Percentiles rank a stretch among this genome's conserved stretches.
phyloP scores from a whole-genome alignment of 2,329 filamentous ascomycete genomes.

The Nothophaeocryptopus gaeumannii region DNA sequence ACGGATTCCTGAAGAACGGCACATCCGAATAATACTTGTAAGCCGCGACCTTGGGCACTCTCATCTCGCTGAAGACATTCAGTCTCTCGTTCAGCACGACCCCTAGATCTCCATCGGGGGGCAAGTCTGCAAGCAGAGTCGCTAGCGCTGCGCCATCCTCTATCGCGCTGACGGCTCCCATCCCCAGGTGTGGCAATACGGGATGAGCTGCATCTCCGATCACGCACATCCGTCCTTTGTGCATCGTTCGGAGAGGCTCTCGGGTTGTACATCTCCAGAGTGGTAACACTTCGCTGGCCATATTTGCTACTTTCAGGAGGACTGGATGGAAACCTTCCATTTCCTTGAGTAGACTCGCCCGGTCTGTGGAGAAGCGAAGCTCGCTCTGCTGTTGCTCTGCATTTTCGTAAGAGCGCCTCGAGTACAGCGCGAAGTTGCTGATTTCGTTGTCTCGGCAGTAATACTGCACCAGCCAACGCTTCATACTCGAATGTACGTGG shows the following conservation, averaged over 20 bases:
- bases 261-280: too few relatives aligned
- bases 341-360: background rate
- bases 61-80: too few relatives aligned
- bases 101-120: too few relatives aligned
- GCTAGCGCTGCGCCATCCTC: slow-evolving; percentile 62
- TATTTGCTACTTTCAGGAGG: too few relatives aligned
- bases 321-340: too few relatives aligned
- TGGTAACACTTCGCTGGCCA: too few relatives aligned
- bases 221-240: slow-evolving; percentile 53
- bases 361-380: background rate
- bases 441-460: background rate
- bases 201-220: slow-evolving; percentile 68
- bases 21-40: too few relatives aligned
- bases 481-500: background rate
- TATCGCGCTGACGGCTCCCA: slow-evolving; percentile 62
- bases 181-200: slow-evolving; percentile 61
- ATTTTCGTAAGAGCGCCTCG: background rate
- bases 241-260: slow-evolving; percentile 46
- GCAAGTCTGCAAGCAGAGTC: slow-evolving; percentile 48
- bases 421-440: background rate
- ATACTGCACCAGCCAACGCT: background rate
- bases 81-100: too few relatives aligned
- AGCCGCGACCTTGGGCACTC: too few relatives aligned
- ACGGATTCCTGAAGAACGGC: too few relatives aligned
- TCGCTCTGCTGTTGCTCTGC: background rate